These are phyloP conservation scores for Boletales sp. DNA, from an alignment of 768 basidiomycete genomes.

Conservation along the genomic window DNA sequence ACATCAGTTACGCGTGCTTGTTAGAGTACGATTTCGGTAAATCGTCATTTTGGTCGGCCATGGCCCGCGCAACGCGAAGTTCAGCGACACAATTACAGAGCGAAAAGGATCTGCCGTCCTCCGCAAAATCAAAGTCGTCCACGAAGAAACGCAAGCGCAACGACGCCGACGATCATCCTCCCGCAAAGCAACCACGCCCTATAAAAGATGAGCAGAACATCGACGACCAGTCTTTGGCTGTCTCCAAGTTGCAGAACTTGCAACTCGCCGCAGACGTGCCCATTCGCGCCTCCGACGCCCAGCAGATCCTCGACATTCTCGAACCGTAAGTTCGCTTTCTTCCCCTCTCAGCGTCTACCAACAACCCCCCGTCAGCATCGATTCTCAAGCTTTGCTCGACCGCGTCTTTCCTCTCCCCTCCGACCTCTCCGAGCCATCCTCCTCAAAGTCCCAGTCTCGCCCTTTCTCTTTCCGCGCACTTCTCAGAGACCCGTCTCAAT, in stretches of 20 bases:
- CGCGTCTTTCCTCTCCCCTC: constrained; percentile 62
- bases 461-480: constrained; percentile 54
- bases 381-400: constrained; percentile 75
- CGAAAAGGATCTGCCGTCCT: constrained; percentile 32
- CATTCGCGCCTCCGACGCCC: constrained; percentile 42
- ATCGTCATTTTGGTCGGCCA: constrained; percentile 33
- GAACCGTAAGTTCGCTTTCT: constrained; percentile 40
- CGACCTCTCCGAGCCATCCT: constrained; percentile 38
- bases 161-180: constrained; percentile 42
- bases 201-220: constrained; percentile 33
- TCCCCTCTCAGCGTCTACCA: background rate
- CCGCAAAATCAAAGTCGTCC: constrained; percentile 26
- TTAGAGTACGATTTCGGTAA: constrained; percentile 5
- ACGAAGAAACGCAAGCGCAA: constrained; percentile 70
- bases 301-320: constrained; percentile 57
- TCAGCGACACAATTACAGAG: constrained; percentile 42
- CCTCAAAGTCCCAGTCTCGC: constrained; percentile 32
- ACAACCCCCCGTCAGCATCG: constrained; percentile 42
- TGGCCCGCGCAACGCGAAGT: constrained; percentile 75
- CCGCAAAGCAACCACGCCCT: constrained; percentile 46
- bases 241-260: constrained; percentile 21
- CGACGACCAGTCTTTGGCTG: constrained; percentile 19
- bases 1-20: constrained; percentile 15
- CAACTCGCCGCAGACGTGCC: constrained; percentile 47
- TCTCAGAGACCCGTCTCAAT: constrained; percentile 48